Conservation (phyloP, 2,329 filamentous ascomycete species). For the Cladosporium oxysporum region DNA sequence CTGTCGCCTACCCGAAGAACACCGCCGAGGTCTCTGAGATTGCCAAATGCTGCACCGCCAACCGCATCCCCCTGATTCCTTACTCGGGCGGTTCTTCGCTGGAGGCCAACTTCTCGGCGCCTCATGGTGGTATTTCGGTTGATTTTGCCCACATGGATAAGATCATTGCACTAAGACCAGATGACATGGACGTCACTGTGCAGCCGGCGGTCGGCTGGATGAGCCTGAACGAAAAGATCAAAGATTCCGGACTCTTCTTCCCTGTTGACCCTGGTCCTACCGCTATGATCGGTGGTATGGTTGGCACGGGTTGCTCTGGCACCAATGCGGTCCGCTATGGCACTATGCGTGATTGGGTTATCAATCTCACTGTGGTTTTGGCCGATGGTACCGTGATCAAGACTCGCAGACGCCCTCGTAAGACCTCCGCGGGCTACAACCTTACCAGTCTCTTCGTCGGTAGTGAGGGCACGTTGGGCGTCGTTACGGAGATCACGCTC, state of each 20-base stretch:
- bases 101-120: slow-evolving; percentile 87
- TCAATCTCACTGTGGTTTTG: slow-evolving; percentile 78
- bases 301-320: slow-evolving; percentile 71
- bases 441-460: slow-evolving; percentile 78
- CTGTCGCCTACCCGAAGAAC: slow-evolving; percentile 63
- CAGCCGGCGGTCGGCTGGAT: slow-evolving; percentile 94
- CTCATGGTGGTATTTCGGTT: slow-evolving; percentile 82
- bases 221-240: slow-evolving; percentile 75
- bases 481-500: slow-evolving; percentile 80
- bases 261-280: slow-evolving; percentile 80
- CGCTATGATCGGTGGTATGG: slow-evolving; percentile 80
- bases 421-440: slow-evolving; percentile 82
- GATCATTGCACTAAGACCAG: slow-evolving; percentile 75
- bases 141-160: slow-evolving; percentile 88
- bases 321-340: slow-evolving; percentile 73
- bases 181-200: slow-evolving; percentile 90
- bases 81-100: slow-evolving; percentile 85
- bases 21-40: slow-evolving; percentile 67
- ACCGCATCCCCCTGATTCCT: slow-evolving; percentile 78
- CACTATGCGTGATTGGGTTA: slow-evolving; percentile 86
- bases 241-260: slow-evolving; percentile 79
- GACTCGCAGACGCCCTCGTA: slow-evolving; percentile 72
- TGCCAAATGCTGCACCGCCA: slow-evolving; percentile 72
- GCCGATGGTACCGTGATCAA: slow-evolving; percentile 79
- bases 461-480: slow-evolving; percentile 76